These are phyloP conservation scores for Houttuynia cordata DNA, from an alignment of 164 flowering plant genomes.

Conservation along the genomic window DNA sequence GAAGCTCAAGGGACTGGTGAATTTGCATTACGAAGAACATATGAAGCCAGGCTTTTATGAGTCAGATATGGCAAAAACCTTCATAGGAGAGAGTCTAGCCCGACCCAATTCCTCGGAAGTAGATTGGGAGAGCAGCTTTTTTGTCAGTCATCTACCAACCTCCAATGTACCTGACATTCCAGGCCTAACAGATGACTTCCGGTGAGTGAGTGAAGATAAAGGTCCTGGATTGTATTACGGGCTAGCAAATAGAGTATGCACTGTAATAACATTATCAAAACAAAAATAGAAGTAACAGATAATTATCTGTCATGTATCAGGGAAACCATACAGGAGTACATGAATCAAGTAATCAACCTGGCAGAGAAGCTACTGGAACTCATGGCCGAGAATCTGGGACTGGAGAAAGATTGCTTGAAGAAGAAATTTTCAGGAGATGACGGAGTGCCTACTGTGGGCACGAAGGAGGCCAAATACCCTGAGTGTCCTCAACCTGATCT, in stretches of 20 bases:
- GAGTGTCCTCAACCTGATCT: constrained; percentile 52
- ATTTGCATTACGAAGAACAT: constrained; percentile 42
- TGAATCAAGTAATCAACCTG: constrained; percentile 33
- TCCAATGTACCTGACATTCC: constrained; percentile 34
- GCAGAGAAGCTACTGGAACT: constrained; percentile 58
- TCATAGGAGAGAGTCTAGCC: constrained; percentile 6
- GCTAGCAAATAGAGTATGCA: too few species aligned
- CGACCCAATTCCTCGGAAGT: neutral
- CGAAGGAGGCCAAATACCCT: constrained; percentile 74
- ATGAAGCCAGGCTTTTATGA: constrained; percentile 41
- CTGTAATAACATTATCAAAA: neutral
- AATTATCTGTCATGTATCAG: neutral
- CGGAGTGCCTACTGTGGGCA: constrained; percentile 53
- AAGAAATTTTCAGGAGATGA: constrained; percentile 39
- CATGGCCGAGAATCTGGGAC: constrained; percentile 69
- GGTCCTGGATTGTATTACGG: neutral
- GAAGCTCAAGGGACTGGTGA: constrained; percentile 47
- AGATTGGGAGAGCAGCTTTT: constrained; percentile 37
- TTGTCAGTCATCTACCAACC: constrained; percentile 50
- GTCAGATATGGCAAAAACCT: constrained; percentile 34
- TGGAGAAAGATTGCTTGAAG: constrained; percentile 49
- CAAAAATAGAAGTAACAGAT: neutral
- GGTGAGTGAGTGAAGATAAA: constrained; percentile 19
- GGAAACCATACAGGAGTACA: constrained; percentile 38
- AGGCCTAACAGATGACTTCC: constrained; percentile 31